Percentiles rank a stretch among this genome's conserved stretches.
Evolutionary conservation across 139 green algal species (phyloP).

Genomic region (Desmodesmus armatus): DNA sequence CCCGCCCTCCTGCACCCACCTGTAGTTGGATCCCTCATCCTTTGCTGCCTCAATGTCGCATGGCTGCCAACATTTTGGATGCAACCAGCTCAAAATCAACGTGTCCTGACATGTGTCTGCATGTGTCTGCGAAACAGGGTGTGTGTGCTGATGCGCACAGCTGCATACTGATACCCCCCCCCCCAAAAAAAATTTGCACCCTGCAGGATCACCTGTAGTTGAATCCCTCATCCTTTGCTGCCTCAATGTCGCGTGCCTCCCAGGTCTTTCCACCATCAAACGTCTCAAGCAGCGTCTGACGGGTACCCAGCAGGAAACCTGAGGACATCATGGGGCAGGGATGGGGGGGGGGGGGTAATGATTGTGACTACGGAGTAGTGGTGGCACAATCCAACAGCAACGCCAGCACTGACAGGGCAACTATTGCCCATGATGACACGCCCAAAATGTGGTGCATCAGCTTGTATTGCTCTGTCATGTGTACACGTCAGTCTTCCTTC

Average conservation of each 20-base stretch:
- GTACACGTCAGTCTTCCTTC: no score
- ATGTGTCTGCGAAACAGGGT: no score
- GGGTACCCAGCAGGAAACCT: conserved; percentile 96
- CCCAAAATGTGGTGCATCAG: no score
- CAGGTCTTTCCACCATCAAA: conserved; percentile 96
- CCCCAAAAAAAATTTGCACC: no score
- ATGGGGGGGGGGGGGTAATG: no score
- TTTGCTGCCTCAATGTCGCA: conserved; percentile 74
- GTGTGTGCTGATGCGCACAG: not conserved
- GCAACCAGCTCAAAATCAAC: no score
- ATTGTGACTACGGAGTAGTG: not conserved
- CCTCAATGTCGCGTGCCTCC: conserved; percentile 77
- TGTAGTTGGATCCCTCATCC: conserved; percentile 93
- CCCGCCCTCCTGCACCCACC: conserved; percentile 67
- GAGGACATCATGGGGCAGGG: no score
- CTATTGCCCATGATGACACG: no score
- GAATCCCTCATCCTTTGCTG: conserved; percentile 84
- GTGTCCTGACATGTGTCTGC: no score
- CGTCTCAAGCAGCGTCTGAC: conserved; percentile 98
- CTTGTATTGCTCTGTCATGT: no score
- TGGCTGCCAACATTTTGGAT: conserved; percentile 92
- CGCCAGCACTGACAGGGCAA: no score
- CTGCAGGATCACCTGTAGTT: conserved; percentile 88
- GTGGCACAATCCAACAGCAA: not conserved
- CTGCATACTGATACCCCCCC: not conserved